These are phyloP conservation scores for Daldinia eschscholtzii DNA, from an alignment of 2,329 filamentous ascomycete species.

Conservation along the genomic window DNA sequence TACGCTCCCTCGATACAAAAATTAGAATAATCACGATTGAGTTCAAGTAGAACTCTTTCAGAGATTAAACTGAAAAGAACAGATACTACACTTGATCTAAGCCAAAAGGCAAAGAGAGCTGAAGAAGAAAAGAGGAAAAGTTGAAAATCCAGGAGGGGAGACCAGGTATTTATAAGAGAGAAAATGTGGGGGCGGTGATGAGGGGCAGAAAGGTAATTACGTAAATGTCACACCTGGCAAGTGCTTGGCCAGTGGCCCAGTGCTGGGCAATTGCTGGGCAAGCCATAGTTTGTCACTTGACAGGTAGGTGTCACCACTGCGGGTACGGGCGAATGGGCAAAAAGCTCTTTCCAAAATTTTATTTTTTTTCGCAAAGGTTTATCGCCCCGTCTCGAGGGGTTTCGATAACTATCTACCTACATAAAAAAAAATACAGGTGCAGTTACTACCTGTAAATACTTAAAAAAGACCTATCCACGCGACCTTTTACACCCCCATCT, in stretches of 20 bases:
- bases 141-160: slow-evolving; percentile 15
- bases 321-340: slow-evolving; percentile 21
- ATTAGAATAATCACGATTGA: slow-evolving; percentile 79
- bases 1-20: slow-evolving; percentile 66
- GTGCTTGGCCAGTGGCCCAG: neutral
- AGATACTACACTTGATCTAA: slow-evolving; percentile 71
- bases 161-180: slow-evolving; percentile 35
- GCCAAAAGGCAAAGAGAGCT: slow-evolving; percentile 54
- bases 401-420: slow-evolving; percentile 9
- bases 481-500: slow-evolving; percentile 18
- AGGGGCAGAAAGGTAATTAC: slow-evolving; percentile 37
- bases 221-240: neutral
- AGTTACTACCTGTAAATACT: neutral
- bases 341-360: slow-evolving; percentile 32
- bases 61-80: slow-evolving; percentile 98
- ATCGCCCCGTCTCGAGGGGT: slow-evolving; percentile 19
- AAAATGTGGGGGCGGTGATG: slow-evolving; percentile 40
- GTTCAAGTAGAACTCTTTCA: slow-evolving; percentile 79
- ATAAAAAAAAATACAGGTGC: neutral
- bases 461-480: slow-evolving; percentile 13
- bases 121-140: slow-evolving; percentile 45
- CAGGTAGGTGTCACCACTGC: slow-evolving; percentile 19
- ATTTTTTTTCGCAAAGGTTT: slow-evolving; percentile 27
- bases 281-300: slow-evolving; percentile 4
- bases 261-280: neutral